These are phyloP conservation scores for Mycena vitilis DNA, from an alignment of 768 basidiomycete species.

Conservation along the genomic window DNA sequence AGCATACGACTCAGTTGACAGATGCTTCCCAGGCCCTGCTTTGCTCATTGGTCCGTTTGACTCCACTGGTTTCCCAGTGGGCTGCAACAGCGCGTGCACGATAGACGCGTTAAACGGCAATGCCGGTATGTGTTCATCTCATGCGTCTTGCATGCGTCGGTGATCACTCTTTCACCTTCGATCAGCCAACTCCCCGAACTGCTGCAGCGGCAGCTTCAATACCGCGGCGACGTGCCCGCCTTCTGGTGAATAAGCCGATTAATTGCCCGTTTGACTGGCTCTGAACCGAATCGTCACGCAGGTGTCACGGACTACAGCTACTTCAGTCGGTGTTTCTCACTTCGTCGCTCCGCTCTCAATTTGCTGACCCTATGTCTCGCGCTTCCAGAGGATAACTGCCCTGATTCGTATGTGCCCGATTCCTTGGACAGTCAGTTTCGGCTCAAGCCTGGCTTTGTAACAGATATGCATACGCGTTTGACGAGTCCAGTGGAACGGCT, in stretches of 20 bases:
- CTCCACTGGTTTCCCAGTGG: conserved; percentile 47
- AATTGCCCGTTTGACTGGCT: neutral
- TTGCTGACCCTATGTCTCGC: neutral
- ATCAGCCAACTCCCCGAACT: conserved; percentile 38
- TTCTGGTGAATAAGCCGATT: conserved; percentile 38
- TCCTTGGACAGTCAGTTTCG: no score
- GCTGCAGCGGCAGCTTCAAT: conserved; percentile 40
- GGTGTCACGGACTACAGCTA: conserved; percentile 59
- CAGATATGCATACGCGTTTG: conserved; percentile 54
- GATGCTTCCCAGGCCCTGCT: conserved; percentile 33
- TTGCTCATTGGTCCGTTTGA: conserved; percentile 41
- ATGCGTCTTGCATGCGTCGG: no score
- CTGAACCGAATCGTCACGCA: neutral
- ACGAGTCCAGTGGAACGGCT: conserved; percentile 57
- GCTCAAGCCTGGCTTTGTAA: no score
- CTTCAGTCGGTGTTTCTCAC: conserved; percentile 54
- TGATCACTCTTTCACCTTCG: neutral
- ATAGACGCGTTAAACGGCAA: conserved; percentile 51
- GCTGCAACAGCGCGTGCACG: conserved; percentile 57
- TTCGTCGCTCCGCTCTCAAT: neutral
- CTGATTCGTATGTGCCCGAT: conserved; percentile 40
- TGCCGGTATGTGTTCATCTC: conserved; percentile 52
- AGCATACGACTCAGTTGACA: neutral
- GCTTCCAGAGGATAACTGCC: conserved; percentile 48
- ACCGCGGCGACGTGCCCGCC: conserved; percentile 60